Evolutionary conservation across 768 basidiomycete genomes (phyloP).

Genomic region (Artomyces pyxidatus): DNA sequence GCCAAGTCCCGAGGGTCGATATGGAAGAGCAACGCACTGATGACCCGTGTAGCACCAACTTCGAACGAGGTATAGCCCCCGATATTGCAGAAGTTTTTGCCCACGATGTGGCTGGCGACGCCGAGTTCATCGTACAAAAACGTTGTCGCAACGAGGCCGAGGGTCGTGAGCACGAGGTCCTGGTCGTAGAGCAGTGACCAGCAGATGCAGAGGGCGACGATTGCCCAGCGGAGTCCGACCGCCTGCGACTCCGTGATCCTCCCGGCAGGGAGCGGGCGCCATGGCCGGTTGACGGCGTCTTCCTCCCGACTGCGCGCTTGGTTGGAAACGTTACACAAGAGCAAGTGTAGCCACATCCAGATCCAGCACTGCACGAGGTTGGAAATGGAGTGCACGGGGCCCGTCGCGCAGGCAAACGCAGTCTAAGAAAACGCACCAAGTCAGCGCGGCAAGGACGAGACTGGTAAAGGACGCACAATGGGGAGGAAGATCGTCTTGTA

Average conservation of each 20-base stretch:
- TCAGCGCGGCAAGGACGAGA: too few relatives aligned
- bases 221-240: constrained; percentile 14
- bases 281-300: constrained; percentile 20
- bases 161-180: constrained; percentile 10
- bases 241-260: constrained; percentile 16
- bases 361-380: constrained; percentile 11
- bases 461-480: constrained; percentile 17
- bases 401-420: constrained; percentile 16
- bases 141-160: constrained; percentile 18
- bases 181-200: constrained; percentile 11
- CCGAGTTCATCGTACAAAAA: constrained; percentile 15
- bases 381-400: constrained; percentile 9
- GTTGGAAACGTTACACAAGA: constrained; percentile 21
- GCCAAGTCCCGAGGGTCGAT: constrained; percentile 1
- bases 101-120: constrained; percentile 9
- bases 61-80: constrained; percentile 19
- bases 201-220: constrained; percentile 14
- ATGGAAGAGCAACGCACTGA: constrained; percentile 10
- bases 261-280: constrained; percentile 22
- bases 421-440: constrained; percentile 7
- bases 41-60: constrained; percentile 15
- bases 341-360: constrained; percentile 21
- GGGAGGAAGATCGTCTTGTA: constrained; percentile 24
- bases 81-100: constrained; percentile 18
- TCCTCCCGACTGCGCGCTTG: constrained; percentile 18